Conservation (phyloP, 1,284 basidiomycete genomes). For the Gastroboletus turbinatus region DNA sequence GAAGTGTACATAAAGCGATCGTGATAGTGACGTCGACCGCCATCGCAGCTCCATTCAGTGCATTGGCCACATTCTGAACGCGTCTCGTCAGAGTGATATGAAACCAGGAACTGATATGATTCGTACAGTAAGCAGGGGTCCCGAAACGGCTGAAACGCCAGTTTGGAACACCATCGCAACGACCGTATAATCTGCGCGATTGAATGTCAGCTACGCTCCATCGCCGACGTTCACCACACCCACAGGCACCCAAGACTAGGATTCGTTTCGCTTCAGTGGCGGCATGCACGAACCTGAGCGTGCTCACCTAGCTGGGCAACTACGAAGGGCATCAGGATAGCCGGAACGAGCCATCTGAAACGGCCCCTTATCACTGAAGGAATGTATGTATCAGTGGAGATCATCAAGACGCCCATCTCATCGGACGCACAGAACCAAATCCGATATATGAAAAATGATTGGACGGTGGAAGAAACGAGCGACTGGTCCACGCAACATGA, state of each 20-base stretch:
- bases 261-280: conserved; percentile 6
- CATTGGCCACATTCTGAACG: conserved; percentile 17
- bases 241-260: conserved; percentile 20
- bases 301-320: conserved; percentile 21
- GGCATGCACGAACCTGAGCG: background rate
- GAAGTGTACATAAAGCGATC: conserved; percentile 22
- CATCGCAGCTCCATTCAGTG: conserved; percentile 14
- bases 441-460: conserved; percentile 29
- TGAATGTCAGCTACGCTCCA: conserved; percentile 5
- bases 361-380: conserved; percentile 15
- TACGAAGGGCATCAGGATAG: conserved; percentile 20
- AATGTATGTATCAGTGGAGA: background rate
- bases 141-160: conserved; percentile 16
- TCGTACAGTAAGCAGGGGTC: conserved; percentile 23
- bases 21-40: conserved; percentile 26
- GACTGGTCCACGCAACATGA: conserved; percentile 20
- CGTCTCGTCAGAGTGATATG: conserved; percentile 6
- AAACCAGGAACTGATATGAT: background rate
- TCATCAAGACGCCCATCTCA: background rate
- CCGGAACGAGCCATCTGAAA: conserved; percentile 22
- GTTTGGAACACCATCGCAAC: conserved; percentile 19
- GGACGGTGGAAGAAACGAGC: conserved; percentile 22
- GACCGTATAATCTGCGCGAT: conserved; percentile 18
- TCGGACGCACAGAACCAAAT: conserved; percentile 25
- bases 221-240: background rate